These are phyloP conservation scores for Auricularia sp. DNA, from an alignment of 768 basidiomycete species.

Conservation along the genomic window DNA sequence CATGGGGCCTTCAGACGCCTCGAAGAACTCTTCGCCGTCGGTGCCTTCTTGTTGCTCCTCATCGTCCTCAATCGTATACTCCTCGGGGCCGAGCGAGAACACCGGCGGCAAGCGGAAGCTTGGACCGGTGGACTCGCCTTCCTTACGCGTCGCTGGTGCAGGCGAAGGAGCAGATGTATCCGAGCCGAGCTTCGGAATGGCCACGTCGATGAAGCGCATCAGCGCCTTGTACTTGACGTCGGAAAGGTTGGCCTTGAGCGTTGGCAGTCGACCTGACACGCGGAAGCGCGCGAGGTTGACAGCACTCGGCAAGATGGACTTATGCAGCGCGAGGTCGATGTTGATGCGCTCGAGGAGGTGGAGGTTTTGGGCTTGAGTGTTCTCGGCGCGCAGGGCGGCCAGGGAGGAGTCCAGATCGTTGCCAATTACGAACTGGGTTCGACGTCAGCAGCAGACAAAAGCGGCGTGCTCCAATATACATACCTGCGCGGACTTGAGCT, in stretches of 20 bases:
- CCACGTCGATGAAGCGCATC: slow-evolving; percentile 86
- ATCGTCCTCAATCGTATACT: slow-evolving; percentile 43
- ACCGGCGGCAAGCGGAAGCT: slow-evolving; percentile 26
- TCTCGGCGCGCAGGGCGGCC: slow-evolving; percentile 56
- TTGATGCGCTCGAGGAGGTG: slow-evolving; percentile 90
- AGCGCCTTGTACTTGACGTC: slow-evolving; percentile 85
- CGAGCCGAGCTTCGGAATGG: slow-evolving; percentile 70
- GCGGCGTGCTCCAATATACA: slow-evolving; percentile 6
- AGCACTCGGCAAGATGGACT: slow-evolving; percentile 81
- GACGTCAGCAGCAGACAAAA: slow-evolving; percentile 4
- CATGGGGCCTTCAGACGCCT: slow-evolving; percentile 52
- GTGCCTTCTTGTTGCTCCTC: slow-evolving; percentile 26
- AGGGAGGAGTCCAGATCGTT: slow-evolving; percentile 73
- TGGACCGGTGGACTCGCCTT: neutral
- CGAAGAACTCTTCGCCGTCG: slow-evolving; percentile 56
- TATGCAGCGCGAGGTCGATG: slow-evolving; percentile 81
- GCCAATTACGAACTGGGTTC: slow-evolving; percentile 75
- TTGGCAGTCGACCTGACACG: slow-evolving; percentile 78
- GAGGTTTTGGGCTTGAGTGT: slow-evolving; percentile 39
- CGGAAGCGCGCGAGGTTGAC: slow-evolving; percentile 82
- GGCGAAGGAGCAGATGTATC: slow-evolving; percentile 18
- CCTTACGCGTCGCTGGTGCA: neutral
- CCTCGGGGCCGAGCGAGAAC: slow-evolving; percentile 54
- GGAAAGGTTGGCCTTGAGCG: slow-evolving; percentile 80
- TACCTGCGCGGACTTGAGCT: slow-evolving; percentile 85